These are phyloP conservation scores for Apophysomyces sp. DNA, from an alignment of 371 early-diverging fungal species.

Conservation along the genomic window DNA sequence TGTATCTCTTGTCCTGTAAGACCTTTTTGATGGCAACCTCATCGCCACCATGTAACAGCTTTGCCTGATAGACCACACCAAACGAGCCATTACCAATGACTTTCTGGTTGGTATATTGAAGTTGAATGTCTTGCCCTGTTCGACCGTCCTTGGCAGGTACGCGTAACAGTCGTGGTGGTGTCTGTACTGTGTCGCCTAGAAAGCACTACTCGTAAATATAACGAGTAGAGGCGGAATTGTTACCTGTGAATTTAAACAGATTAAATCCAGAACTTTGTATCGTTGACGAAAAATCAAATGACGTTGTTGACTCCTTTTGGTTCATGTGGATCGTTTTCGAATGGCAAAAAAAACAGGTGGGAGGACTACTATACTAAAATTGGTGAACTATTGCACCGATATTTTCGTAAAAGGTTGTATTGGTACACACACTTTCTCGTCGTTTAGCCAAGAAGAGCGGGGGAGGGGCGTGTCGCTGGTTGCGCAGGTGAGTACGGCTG, in stretches of 20 bases:
- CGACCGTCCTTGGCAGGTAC: slow-evolving; percentile 80
- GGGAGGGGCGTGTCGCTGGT: neutral
- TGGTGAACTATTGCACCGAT: neutral
- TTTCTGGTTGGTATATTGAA: slow-evolving; percentile 88
- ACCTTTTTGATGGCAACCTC: slow-evolving; percentile 94
- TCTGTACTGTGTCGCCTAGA: slow-evolving; percentile 12
- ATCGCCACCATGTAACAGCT: slow-evolving; percentile 73
- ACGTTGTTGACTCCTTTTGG: neutral
- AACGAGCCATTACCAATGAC: slow-evolving; percentile 95
- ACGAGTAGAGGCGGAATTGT: neutral
- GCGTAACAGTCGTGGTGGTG: slow-evolving; percentile 12
- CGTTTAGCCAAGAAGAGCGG: neutral
- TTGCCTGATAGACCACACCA: slow-evolving; percentile 95
- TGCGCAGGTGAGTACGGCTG: neutral
- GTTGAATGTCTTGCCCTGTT: slow-evolving; percentile 78
- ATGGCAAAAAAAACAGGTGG: neutral
- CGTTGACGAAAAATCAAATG: neutral
- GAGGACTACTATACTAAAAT: neutral
- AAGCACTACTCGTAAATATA: neutral
- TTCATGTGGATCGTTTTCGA: neutral
- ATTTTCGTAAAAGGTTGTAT: neutral
- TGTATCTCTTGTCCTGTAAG: slow-evolving; percentile 94
- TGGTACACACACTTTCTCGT: neutral
- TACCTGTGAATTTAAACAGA: neutral
- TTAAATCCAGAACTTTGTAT: neutral